A percentile compares a stretch with the other conserved stretches of the same genome.
Evolutionary conservation across 73 alveolate species (phyloP).

Genomic region (Breviolum minutum): DNA sequence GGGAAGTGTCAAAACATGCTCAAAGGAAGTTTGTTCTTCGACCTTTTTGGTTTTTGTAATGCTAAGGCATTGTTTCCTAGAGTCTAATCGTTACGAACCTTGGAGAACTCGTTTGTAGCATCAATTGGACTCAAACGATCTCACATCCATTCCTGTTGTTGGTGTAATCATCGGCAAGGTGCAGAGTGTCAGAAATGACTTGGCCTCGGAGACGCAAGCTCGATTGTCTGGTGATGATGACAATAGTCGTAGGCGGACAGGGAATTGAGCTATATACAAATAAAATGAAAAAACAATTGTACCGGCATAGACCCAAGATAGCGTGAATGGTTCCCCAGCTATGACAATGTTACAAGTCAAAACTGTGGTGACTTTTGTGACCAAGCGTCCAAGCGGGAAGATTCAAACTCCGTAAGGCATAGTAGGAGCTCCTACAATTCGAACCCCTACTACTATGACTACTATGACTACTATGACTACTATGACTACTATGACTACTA

Average conservation of each 20-base stretch:
- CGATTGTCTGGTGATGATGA: conserved; percentile 14
- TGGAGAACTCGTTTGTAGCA: background rate
- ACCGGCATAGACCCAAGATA: too few relatives aligned
- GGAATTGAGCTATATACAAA: background rate
- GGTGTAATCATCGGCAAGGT: background rate
- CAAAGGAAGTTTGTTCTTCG: background rate
- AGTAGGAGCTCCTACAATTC: too few relatives aligned
- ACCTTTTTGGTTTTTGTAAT: background rate
- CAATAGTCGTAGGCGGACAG: background rate
- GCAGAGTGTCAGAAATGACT: background rate
- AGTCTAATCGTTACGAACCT: background rate
- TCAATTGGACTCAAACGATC: background rate
- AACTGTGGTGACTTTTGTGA: too few relatives aligned
- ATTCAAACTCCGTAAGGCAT: too few relatives aligned
- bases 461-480: too few relatives aligned
- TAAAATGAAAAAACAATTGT: too few relatives aligned
- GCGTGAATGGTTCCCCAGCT: too few relatives aligned
- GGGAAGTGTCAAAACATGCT: background rate
- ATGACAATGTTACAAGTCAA: too few relatives aligned
- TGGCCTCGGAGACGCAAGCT: conserved; percentile 23
- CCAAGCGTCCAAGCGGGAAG: too few relatives aligned
- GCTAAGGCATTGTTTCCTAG: background rate
- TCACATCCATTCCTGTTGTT: background rate
- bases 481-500: too few relatives aligned
- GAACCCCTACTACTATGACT: too few relatives aligned